Evolutionary conservation across 2,329 filamentous ascomycete species (phyloP).

Genomic region (Gnomoniopsis smithogilvyi): DNA sequence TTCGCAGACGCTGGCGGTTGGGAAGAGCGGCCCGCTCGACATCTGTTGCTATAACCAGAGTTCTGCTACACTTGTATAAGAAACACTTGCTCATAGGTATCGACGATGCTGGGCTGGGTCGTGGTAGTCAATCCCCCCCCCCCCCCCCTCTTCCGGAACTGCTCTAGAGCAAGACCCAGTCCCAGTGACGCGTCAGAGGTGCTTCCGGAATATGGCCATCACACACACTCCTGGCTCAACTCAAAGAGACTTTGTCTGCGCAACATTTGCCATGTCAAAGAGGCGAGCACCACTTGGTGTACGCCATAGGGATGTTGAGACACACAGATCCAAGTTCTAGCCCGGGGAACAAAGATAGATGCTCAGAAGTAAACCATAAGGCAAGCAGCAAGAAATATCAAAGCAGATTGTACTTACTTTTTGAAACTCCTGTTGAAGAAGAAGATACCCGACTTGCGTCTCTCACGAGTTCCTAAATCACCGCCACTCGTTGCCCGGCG

Average conservation of each 20-base stretch:
- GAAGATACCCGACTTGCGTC: constrained; percentile 18
- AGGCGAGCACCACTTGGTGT: too few species aligned
- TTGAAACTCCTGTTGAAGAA: constrained; percentile 18
- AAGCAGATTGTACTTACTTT: constrained; percentile 7
- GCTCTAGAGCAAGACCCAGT: background rate
- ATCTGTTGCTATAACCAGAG: background rate
- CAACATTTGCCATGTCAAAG: too few species aligned
- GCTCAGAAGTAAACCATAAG: background rate
- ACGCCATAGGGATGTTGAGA: too few species aligned
- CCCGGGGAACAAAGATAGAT: background rate
- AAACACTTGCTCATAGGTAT: constrained; percentile 8
- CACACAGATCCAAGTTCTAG: too few species aligned
- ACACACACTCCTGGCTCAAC: too few species aligned
- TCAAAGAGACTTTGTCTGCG: too few species aligned
- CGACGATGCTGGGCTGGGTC: background rate
- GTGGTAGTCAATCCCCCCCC: background rate
- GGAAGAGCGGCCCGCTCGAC: constrained; percentile 1
- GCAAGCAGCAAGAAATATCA: background rate
- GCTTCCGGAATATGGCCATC: too few species aligned
- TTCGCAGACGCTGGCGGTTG: constrained; percentile 10
- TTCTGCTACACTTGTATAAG: constrained; percentile 17
- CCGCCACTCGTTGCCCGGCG: constrained; percentile 11
- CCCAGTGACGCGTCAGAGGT: background rate
- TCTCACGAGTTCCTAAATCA: constrained; percentile 6
- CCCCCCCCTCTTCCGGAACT: background rate